Percentiles rank a stretch among this genome's conserved stretches.
These are phyloP conservation scores for Flaveria ramosissima DNA, from an alignment of 129 eudicot genomes.

Conservation along the genomic window DNA sequence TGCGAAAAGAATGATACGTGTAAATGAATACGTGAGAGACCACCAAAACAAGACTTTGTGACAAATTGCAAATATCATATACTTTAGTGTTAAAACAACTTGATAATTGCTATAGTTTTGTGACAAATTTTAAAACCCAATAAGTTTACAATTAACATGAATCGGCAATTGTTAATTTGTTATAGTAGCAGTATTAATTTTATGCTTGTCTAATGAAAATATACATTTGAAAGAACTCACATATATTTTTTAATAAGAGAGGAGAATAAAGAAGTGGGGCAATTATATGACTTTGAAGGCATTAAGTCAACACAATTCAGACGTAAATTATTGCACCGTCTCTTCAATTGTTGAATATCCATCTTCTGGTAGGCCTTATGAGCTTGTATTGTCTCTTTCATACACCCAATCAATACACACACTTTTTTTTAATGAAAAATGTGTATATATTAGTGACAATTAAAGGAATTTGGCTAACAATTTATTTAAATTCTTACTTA, in stretches of 20 bases:
- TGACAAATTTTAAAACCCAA: too few species aligned
- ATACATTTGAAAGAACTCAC: neutral
- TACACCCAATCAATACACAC: slow-evolving; percentile 1
- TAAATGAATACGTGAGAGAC: too few species aligned
- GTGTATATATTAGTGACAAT: neutral
- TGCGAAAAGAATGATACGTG: too few species aligned
- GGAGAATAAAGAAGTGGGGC: neutral
- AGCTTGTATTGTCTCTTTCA: slow-evolving; percentile 25
- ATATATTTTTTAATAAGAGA: neutral
- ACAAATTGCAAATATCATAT: too few species aligned
- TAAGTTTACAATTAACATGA: too few species aligned
- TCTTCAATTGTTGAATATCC: slow-evolving; percentile 3
- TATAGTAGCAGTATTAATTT: too few species aligned
- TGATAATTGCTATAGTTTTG: too few species aligned
- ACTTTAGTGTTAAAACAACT: too few species aligned
- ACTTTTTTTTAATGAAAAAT: neutral
- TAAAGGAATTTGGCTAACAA: neutral
- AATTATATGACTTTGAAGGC: slow-evolving; percentile 13
- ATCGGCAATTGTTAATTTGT: too few species aligned
- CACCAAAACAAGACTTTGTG: too few species aligned
- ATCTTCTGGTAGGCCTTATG: slow-evolving; percentile 23
- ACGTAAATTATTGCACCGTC: slow-evolving; percentile 33
- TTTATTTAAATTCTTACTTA: too few species aligned
- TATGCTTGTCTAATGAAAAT: too few species aligned
- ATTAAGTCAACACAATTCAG: slow-evolving; percentile 20